Percentiles rank a stretch among this genome's conserved stretches.
Evolutionary conservation across 2,329 filamentous ascomycete species (phyloP).

Genomic region (Neoascochyta sp.): DNA sequence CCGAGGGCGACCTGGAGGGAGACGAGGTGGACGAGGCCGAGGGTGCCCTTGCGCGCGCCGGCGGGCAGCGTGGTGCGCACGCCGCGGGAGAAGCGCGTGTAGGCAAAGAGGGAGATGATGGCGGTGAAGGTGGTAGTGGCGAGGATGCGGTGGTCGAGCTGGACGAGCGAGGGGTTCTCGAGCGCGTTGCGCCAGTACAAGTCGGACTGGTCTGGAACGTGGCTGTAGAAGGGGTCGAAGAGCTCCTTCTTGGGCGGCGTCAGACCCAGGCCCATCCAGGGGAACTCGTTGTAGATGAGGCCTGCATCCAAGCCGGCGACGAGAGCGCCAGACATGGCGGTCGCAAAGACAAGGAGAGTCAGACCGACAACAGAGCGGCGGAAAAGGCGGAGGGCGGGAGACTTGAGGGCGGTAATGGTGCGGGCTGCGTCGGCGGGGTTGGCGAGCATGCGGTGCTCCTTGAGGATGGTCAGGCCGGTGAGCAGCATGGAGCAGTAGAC

Average conservation of each 20-base stretch:
- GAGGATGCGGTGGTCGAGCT: constrained; percentile 90
- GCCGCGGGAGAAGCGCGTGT: constrained; percentile 63
- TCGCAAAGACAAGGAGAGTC: constrained; percentile 74
- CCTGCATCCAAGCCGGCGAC: constrained; percentile 95
- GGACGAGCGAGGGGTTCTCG: constrained; percentile 92
- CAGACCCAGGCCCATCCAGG: constrained; percentile 83
- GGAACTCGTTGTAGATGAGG: constrained; percentile 98
- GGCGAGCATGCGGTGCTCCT: constrained; percentile 67
- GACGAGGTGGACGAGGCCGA: constrained; percentile 79
- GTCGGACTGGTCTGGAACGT: constrained; percentile 72
- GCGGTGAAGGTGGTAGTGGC: constrained; percentile 84
- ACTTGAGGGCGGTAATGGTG: constrained; percentile 58
- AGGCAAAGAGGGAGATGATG: constrained; percentile 76
- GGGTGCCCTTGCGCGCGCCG: constrained; percentile 66
- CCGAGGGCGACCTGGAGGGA: constrained; percentile 79
- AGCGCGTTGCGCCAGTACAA: constrained; percentile 97
- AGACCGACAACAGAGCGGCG: constrained; percentile 69
- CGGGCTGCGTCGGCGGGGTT: constrained; percentile 62
- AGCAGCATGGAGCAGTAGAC: constrained; percentile 95
- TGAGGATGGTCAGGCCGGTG: constrained; percentile 79
- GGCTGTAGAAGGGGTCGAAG: constrained; percentile 80
- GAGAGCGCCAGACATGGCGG: constrained; percentile 87
- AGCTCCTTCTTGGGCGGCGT: constrained; percentile 79
- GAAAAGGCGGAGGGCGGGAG: constrained; percentile 67
- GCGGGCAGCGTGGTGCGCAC: constrained; percentile 58